Evolutionary conservation across 768 basidiomycete genomes (phyloP), one percentile per base, ranked within the genome.

Genomic region (Wakefieldia striispora): DNA sequence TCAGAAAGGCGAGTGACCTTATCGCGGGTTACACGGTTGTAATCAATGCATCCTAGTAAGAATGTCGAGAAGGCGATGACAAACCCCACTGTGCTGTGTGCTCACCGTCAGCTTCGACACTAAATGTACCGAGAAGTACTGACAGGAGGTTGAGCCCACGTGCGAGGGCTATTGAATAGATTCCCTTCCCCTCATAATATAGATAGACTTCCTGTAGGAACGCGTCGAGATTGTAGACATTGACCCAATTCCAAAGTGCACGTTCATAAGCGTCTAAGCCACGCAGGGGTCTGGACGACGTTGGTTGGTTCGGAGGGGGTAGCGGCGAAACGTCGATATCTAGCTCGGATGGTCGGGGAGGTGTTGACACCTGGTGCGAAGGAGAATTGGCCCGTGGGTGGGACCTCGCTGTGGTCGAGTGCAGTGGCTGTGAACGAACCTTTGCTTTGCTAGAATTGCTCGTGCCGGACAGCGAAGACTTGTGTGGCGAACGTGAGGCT

Each of bases 31-130:
- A 98, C 79, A 34, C 78, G 79, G 31, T 86, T 83, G 66, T 97
- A 98, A 67, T 99, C 94, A 54, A 99, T 79, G 68, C 97, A 99
- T 13, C 94, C 91, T 6, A 95, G 69, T 12, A 99, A 75, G 67
- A 99, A 99, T 9, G 95, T 95, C 12, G 97, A 95, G 70, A 99
- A 99, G n/a, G 80, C 82, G 59, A 98, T 97, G 43, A 98, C 95
- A 70, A 98, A 99, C 40, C 94, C 95, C 20, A 97, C 85, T 55
- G 95, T 99, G 57, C 97, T 99, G 68, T 31, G 46, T 58, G 58
- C 55, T 50, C 62, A 54, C 49, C 27, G 65, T 70, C 53, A 64
- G 66, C 48, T 26, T 49, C 33, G 20, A 40, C 31, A 54, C 14
- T 51, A 43, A 56, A 60, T 45, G 55, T 36, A 56, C n/a, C 43